Conservation (phyloP, 2,329 filamentous ascomycete genomes). For the Bipolaris victoriae region DNA sequence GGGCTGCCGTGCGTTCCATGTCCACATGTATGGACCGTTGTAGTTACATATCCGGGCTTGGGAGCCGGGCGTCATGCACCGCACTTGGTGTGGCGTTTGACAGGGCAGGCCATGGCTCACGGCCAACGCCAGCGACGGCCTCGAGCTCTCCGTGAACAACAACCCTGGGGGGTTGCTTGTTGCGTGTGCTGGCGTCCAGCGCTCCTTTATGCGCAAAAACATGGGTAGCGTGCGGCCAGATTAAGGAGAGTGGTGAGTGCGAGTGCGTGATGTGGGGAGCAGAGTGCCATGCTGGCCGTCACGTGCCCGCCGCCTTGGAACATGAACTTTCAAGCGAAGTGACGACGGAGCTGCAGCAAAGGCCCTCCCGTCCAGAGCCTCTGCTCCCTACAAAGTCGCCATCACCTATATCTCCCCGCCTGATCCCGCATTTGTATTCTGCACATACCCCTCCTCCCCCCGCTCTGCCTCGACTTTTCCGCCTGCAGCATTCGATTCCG, state of each 20-base stretch:
- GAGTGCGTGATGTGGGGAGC: conserved; percentile 17
- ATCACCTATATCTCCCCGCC: conserved; percentile 14
- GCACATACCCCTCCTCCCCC: conserved; percentile 8
- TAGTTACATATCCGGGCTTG: conserved; percentile 1
- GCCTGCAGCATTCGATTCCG: conserved; percentile 10
- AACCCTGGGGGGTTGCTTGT: conserved; percentile 11
- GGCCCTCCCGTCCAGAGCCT: conserved; percentile 34
- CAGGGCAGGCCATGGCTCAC: conserved; percentile 5
- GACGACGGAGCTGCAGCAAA: conserved; percentile 34
- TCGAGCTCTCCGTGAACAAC: conserved; percentile 5
- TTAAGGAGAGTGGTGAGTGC: conserved; percentile 31
- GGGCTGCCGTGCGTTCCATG: conserved; percentile 4
- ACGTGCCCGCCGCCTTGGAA: conserved; percentile 19
- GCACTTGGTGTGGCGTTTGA: conserved; percentile 1
- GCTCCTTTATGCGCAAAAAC: conserved; percentile 33
- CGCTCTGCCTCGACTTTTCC: conserved; percentile 12
- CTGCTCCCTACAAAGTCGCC: conserved; percentile 23
- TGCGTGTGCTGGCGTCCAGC: conserved; percentile 4
- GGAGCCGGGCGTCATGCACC: conserved; percentile 16
- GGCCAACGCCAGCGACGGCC: conserved; percentile 2
- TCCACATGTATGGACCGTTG: too few species aligned
- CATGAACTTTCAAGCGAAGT: conserved; percentile 31
- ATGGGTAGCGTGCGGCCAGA: conserved; percentile 21
- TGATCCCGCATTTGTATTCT: conserved; percentile 12
- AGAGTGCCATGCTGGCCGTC: conserved; percentile 16